Conservation (phyloP, 768 basidiomycete species). For the Calocybe gangraenosa region DNA sequence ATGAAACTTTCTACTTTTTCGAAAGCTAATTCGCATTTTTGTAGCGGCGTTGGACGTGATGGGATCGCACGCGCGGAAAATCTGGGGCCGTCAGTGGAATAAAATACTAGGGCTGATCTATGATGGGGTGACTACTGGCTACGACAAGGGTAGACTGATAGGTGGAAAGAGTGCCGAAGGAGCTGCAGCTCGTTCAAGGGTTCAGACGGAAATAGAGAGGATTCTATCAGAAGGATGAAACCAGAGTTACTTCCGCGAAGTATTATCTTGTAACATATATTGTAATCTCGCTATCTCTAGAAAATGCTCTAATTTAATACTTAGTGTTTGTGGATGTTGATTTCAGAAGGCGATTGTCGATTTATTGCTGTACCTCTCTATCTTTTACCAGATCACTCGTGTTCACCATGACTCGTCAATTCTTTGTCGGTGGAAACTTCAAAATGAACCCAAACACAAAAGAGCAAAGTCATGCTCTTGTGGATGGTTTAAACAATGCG, state of each 20-base stretch:
- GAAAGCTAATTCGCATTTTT: slow-evolving; percentile 8
- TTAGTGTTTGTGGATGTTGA: too few relatives aligned
- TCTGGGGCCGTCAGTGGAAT: slow-evolving; percentile 80
- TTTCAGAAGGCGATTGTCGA: too few relatives aligned
- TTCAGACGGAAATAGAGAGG: slow-evolving; percentile 63
- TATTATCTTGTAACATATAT: too few relatives aligned
- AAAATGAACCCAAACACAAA: slow-evolving; percentile 88
- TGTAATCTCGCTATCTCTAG: too few relatives aligned
- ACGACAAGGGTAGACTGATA: slow-evolving; percentile 42
- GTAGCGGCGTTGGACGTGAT: slow-evolving; percentile 70
- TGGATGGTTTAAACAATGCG: slow-evolving; percentile 73
- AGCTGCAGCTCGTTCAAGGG: slow-evolving; percentile 57
- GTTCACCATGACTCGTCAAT: slow-evolving; percentile 65
- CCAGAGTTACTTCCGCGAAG: too few relatives aligned
- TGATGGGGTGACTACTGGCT: slow-evolving; percentile 54
- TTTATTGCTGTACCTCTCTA: too few relatives aligned
- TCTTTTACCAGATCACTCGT: slow-evolving; percentile 5
- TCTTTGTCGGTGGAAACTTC: slow-evolving; percentile 98
- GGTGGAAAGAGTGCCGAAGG: slow-evolving; percentile 62
- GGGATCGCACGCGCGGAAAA: slow-evolving; percentile 50
- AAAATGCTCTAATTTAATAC: too few relatives aligned
- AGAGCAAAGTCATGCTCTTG: slow-evolving; percentile 60
- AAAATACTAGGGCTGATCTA: slow-evolving; percentile 68
- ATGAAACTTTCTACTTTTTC: slow-evolving; percentile 5
- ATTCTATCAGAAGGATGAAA: not conserved